Percentiles rank a stretch among this genome's conserved stretches.
phyloP scores from a whole-genome alignment of 148 eudicot species.

The Dysphania ambrosioides region DNA sequence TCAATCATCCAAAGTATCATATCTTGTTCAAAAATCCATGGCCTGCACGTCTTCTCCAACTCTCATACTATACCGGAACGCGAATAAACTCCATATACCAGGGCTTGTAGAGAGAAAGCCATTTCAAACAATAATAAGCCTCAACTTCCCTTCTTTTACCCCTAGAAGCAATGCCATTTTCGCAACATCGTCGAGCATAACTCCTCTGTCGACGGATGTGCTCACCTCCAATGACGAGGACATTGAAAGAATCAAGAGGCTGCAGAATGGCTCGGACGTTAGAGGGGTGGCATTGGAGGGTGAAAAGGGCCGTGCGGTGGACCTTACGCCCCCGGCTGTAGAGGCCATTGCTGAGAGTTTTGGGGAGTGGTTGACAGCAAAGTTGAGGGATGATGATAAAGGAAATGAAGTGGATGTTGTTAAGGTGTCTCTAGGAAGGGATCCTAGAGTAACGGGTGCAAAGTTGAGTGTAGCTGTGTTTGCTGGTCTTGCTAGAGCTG shows the following conservation, averaged over 20 bases:
- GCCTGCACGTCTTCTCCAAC: constrained; percentile 5
- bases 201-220: not conserved
- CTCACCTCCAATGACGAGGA: constrained; percentile 51
- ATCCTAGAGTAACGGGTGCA: constrained; percentile 68
- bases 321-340: constrained; percentile 67
- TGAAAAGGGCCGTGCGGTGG: constrained; percentile 67
- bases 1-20: not conserved
- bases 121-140: not conserved
- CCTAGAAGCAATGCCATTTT: not conserved
- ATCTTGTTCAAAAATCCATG: not conserved
- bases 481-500: constrained; percentile 69
- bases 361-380: constrained; percentile 66
- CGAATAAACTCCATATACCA: not conserved
- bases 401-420: constrained; percentile 26
- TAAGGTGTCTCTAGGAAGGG: constrained; percentile 70
- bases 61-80: not conserved
- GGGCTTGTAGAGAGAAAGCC: not conserved
- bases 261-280: constrained; percentile 90
- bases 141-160: not conserved
- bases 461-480: constrained; percentile 64
- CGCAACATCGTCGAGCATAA: constrained; percentile 7
- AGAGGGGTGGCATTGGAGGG: constrained; percentile 87
- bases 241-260: constrained; percentile 65
- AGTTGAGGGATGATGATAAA: constrained; percentile 30
- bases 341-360: constrained; percentile 95